phyloP scores from a whole-genome alignment of 2,329 filamentous ascomycete species.

The Aureobasidium namibiae region DNA sequence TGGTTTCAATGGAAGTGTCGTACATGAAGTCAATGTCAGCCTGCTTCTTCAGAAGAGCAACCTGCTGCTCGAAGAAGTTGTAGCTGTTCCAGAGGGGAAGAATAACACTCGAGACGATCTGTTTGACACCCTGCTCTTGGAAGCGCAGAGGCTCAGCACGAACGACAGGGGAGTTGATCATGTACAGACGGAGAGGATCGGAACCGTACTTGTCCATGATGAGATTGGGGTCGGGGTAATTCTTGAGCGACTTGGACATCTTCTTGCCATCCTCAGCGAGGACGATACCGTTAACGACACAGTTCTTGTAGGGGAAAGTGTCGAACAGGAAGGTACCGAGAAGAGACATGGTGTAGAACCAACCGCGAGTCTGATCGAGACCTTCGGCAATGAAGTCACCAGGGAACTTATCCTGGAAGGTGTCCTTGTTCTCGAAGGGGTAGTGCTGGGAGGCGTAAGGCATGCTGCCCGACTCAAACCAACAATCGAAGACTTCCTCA shows the following conservation, averaged over 20 bases:
- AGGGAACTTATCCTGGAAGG: constrained; percentile 71
- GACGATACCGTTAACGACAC: constrained; percentile 92
- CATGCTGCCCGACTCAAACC: constrained; percentile 96
- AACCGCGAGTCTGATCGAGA: constrained; percentile 86
- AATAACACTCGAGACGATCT: constrained; percentile 86
- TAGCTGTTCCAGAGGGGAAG: constrained; percentile 93
- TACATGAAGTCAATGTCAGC: constrained; percentile 69
- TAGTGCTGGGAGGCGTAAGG: constrained; percentile 87
- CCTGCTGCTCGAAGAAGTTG: constrained; percentile 91
- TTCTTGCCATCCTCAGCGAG: constrained; percentile 94
- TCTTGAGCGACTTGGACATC: constrained; percentile 96
- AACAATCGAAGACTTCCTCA: constrained; percentile 90
- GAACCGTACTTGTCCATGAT: constrained; percentile 86
- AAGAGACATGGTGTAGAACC: constrained; percentile 92
- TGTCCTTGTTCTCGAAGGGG: constrained; percentile 78
- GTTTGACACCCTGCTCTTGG: constrained; percentile 86
- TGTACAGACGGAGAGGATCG: constrained; percentile 85
- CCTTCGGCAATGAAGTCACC: constrained; percentile 94
- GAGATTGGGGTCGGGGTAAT: constrained; percentile 79
- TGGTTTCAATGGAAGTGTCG: constrained; percentile 64
- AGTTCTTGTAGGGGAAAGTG: constrained; percentile 82
- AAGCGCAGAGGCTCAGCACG: constrained; percentile 84
- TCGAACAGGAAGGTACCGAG: constrained; percentile 83
- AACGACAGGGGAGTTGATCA: constrained; percentile 95
- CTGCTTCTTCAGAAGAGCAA: constrained; percentile 76